These are phyloP conservation scores for Fusarium duplospermum DNA, from an alignment of 2,329 filamentous ascomycete species.

Conservation along the genomic window DNA sequence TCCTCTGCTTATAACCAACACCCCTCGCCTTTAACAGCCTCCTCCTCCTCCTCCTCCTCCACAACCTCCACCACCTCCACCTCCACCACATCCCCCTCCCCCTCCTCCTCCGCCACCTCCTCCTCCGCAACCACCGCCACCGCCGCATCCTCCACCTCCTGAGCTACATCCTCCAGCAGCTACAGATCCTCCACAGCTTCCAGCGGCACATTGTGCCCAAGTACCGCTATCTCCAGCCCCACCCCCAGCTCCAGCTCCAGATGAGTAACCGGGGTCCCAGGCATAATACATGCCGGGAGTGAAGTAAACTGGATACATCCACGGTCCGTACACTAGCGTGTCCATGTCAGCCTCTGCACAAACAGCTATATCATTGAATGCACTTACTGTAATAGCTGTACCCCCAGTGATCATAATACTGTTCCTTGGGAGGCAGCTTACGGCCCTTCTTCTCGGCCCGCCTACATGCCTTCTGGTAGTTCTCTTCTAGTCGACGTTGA, in stretches of 20 bases:
- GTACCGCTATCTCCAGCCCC: slow-evolving; percentile 44
- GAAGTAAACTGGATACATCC: slow-evolving; percentile 56
- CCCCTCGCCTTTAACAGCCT: not conserved
- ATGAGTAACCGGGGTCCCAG: slow-evolving; percentile 52
- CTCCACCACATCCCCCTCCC: not conserved
- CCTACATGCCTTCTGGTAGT: slow-evolving; percentile 66
- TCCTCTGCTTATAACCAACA: not conserved
- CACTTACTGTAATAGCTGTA: slow-evolving; percentile 57
- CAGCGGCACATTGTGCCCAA: slow-evolving; percentile 55
- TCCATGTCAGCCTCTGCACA: not conserved
- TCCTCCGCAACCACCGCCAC: slow-evolving; percentile 11
- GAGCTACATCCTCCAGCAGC: slow-evolving; percentile 53
- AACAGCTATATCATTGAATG: not conserved
- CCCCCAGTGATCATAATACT: slow-evolving; percentile 67
- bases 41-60: slow-evolving; percentile 5
- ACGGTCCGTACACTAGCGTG: slow-evolving; percentile 57
- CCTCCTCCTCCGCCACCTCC: not conserved
- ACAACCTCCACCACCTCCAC: slow-evolving; percentile 18
- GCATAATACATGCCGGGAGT: slow-evolving; percentile 60
- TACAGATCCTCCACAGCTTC: slow-evolving; percentile 61
- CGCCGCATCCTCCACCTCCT: slow-evolving; percentile 29
- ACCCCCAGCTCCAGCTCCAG: slow-evolving; percentile 48
- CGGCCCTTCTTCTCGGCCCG: slow-evolving; percentile 64
- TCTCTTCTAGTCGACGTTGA: slow-evolving; percentile 57
- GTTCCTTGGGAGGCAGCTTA: slow-evolving; percentile 58